Evolutionary conservation across 208 protist genomes (phyloP).

Genomic region (Acanthamoeba healyi): DNA sequence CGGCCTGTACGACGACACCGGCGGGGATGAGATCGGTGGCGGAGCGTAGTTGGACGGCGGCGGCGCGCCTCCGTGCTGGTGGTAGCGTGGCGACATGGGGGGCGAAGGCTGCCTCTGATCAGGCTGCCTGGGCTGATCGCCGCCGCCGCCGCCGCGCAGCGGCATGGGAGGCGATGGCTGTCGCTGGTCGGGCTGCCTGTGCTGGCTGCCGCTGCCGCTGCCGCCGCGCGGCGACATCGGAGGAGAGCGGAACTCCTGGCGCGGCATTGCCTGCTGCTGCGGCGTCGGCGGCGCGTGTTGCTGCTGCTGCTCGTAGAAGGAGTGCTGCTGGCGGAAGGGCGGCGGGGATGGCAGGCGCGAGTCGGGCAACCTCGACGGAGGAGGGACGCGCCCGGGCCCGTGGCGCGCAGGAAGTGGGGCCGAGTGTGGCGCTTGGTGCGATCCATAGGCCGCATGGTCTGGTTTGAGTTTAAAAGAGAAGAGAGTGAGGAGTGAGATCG

Average conservation of each 20-base stretch:
- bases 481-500: background rate
- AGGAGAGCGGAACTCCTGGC: background rate
- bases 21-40: background rate
- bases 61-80: background rate
- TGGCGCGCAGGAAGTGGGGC: background rate
- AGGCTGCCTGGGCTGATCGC: background rate
- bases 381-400: background rate
- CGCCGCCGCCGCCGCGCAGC: background rate
- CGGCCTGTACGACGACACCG: background rate
- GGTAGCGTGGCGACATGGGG: background rate
- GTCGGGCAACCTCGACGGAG: background rate
- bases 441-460: background rate
- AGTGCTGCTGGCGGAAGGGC: slow-evolving; percentile 43
- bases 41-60: background rate
- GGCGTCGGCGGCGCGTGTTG: background rate
- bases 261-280: background rate
- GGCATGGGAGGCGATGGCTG: background rate
- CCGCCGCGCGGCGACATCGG: background rate
- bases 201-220: background rate
- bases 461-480: background rate
- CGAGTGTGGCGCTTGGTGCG: background rate
- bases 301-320: slow-evolving; percentile 34
- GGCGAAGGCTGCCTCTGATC: background rate
- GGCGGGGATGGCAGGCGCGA: background rate
- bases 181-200: background rate